These are phyloP conservation scores for Thermothelomyces thermophilus DNA, from an alignment of 2,329 filamentous ascomycete species.

Conservation along the genomic window DNA sequence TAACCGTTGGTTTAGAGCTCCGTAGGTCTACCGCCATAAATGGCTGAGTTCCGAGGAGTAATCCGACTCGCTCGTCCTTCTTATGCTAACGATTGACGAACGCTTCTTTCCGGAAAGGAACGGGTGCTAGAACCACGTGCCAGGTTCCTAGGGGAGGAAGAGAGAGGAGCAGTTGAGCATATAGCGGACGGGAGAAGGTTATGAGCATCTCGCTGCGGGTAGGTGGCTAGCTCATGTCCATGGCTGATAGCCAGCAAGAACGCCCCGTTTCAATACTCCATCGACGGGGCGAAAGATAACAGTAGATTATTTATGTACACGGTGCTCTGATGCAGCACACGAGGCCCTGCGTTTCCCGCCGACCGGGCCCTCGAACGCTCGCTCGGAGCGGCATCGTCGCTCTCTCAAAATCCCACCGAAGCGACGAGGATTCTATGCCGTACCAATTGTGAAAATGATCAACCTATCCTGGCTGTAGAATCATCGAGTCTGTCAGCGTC, in stretches of 20 bases:
- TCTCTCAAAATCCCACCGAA: not conserved
- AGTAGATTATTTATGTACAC: constrained; percentile 21
- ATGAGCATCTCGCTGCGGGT: not conserved
- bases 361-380: not conserved
- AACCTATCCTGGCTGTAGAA: constrained; percentile 1
- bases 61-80: too few species aligned
- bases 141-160: too few species aligned
- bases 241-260: constrained; percentile 1
- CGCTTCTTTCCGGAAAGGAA: not conserved
- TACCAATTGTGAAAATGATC: constrained; percentile 2
- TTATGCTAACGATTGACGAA: too few species aligned
- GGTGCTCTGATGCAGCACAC: constrained; percentile 8
- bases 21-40: too few species aligned
- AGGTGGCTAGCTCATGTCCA: constrained; percentile 9
- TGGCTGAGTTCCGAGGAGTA: too few species aligned
- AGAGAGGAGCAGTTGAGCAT: not conserved
- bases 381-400: not conserved
- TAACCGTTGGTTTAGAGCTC: too few species aligned
- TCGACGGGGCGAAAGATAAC: not conserved
- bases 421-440: not conserved
- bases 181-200: not conserved
- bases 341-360: not conserved
- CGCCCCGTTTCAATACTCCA: constrained; percentile 5
- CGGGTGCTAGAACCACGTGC: too few species aligned
- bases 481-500: not conserved